A percentile compares a stretch with the other conserved stretches of the same genome.
These are phyloP conservation scores for Aureobasidium sp. DNA, from an alignment of 2,329 filamentous ascomycete genomes.

Conservation along the genomic window DNA sequence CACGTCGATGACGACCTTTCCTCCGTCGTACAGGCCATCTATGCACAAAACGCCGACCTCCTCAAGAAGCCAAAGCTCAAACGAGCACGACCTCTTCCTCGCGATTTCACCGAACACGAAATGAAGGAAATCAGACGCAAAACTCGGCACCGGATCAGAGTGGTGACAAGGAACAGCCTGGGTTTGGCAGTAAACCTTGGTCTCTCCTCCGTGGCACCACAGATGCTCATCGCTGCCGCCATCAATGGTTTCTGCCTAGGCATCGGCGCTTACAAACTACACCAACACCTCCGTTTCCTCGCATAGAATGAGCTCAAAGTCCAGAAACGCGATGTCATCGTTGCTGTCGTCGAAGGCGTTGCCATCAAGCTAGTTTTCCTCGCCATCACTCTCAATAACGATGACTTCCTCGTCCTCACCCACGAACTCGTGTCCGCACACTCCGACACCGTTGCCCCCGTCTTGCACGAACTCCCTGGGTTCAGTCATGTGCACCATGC, in stretches of 20 bases:
- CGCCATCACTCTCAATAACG: slow-evolving; percentile 3
- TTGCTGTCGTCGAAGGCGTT: background rate
- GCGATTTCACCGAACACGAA: background rate
- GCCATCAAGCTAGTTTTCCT: slow-evolving; percentile 1
- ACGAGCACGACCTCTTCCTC: background rate
- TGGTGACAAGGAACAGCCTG: background rate
- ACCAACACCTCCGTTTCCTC: background rate
- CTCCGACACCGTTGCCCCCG: background rate
- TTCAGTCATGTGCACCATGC: background rate
- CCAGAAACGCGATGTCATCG: background rate
- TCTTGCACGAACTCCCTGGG: background rate
- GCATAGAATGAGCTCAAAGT: slow-evolving; percentile 4
- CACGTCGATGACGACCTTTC: background rate
- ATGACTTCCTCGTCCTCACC: slow-evolving; percentile 4
- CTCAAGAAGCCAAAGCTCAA: background rate
- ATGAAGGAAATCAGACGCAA: slow-evolving; percentile 3
- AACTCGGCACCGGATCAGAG: slow-evolving; percentile 1
- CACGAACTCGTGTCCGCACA: background rate
- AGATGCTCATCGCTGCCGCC: slow-evolving; percentile 8
- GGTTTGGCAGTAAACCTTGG: background rate
- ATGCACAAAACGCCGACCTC: background rate
- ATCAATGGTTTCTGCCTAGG: slow-evolving; percentile 7
- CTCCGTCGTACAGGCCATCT: background rate
- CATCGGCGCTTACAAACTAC: background rate
- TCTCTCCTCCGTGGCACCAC: slow-evolving; percentile 4